phyloP scores from a whole-genome alignment of 768 basidiomycete species.

The Phlebiopsis flavidoalba region DNA sequence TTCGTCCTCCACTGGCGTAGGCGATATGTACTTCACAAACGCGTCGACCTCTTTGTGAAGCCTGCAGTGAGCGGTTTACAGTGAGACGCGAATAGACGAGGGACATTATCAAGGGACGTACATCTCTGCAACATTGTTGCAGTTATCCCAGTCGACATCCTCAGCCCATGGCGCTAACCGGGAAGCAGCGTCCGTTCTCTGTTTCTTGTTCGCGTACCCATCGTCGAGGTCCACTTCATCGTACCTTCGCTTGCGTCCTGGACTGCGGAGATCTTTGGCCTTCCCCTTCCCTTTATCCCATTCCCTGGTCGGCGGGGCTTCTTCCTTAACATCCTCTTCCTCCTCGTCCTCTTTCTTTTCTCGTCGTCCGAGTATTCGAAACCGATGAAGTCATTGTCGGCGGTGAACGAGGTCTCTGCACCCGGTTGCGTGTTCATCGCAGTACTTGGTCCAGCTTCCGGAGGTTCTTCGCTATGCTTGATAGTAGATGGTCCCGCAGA shows the following conservation, averaged over 20 bases:
- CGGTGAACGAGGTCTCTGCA: slow-evolving; percentile 4
- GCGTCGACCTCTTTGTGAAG: slow-evolving; percentile 83
- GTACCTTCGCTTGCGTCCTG: slow-evolving; percentile 42
- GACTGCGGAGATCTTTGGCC: slow-evolving; percentile 6
- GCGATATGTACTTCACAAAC: slow-evolving; percentile 84
- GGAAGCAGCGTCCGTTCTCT: slow-evolving; percentile 44
- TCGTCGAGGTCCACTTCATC: slow-evolving; percentile 45
- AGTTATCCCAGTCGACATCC: slow-evolving; percentile 65
- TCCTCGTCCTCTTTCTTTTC: slow-evolving; percentile 16
- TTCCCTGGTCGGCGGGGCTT: slow-evolving; percentile 15
- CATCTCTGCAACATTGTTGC: slow-evolving; percentile 81
- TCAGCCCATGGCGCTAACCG: slow-evolving; percentile 62
- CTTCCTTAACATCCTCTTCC: slow-evolving; percentile 3
- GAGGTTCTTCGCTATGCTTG: background rate
- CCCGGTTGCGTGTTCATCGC: background rate
- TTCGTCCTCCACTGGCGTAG: slow-evolving; percentile 81
- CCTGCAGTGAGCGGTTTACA: slow-evolving; percentile 36
- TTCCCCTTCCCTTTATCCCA: slow-evolving; percentile 19
- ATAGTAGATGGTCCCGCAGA: background rate
- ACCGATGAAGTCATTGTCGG: slow-evolving; percentile 26
- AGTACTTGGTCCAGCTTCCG: slow-evolving; percentile 8
- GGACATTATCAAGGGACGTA: slow-evolving; percentile 32
- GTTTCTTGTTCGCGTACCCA: slow-evolving; percentile 48
- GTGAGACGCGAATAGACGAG: background rate
- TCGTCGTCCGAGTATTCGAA: slow-evolving; percentile 25